These are phyloP conservation scores for Persicaria maculosa DNA, from an alignment of 148 eudicot species.

Conservation along the genomic window DNA sequence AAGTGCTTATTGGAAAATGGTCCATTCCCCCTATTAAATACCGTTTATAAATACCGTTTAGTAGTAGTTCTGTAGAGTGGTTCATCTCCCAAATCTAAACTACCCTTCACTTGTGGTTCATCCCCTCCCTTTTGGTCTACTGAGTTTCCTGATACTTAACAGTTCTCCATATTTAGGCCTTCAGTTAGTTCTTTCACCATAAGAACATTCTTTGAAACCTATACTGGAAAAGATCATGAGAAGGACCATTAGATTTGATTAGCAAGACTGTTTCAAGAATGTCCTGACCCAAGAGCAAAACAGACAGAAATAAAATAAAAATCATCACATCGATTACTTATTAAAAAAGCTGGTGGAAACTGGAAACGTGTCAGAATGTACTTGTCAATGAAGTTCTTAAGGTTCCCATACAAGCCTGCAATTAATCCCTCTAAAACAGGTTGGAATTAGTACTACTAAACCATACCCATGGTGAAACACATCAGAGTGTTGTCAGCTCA, in stretches of 20 bases:
- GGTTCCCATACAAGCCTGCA: not conserved
- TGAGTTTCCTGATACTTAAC: not conserved
- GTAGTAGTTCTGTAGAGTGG: no score
- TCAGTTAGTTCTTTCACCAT: not conserved
- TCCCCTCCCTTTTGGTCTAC: no score
- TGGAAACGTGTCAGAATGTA: not conserved
- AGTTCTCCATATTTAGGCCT: not conserved
- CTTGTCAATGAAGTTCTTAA: not conserved
- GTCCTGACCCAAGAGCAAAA: not conserved
- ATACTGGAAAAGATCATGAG: not conserved
- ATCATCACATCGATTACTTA: not conserved
- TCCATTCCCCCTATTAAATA: no score
- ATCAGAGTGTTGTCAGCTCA: conserved; percentile 2
- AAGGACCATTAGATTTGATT: not conserved
- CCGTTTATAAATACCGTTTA: no score
- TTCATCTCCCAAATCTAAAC: no score
- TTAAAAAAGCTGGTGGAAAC: not conserved
- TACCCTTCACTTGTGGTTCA: no score
- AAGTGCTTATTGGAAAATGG: not conserved
- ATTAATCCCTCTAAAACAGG: not conserved
- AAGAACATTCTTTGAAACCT: not conserved
- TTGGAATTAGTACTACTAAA: not conserved
- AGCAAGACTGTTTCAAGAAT: not conserved
- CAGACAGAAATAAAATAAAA: not conserved
- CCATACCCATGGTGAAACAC: not conserved